Evolutionary conservation across 163 green algal genomes (phyloP), one percentile per base, ranked within the genome.

Genomic region (Chlamydomonas reinhardtii): DNA sequence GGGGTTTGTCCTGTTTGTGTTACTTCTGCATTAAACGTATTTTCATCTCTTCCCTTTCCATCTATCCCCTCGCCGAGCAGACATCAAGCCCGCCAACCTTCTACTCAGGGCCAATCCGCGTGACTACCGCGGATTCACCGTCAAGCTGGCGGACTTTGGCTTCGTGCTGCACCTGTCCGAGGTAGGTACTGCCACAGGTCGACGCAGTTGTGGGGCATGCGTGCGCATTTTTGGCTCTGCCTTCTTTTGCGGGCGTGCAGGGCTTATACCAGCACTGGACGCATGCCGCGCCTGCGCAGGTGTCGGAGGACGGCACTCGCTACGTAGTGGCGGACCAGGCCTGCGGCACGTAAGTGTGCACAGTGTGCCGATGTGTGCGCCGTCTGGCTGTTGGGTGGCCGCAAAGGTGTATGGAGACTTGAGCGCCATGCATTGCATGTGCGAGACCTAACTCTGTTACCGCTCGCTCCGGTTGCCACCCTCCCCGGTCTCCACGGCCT

Each of bases 31-130:
- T n/a, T n/a, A n/a, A n/a, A n/a, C n/a, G n/a, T n/a, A n/a, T n/a
- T n/a, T n/a, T n/a, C n/a, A n/a, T n/a, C n/a, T n/a, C n/a, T n/a
- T n/a, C n/a, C n/a, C n/a, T n/a, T 5, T 48, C 5, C 39, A 5
- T 8, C 39, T 48, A 8, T 48, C 5, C 39, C 39, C 8, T 5
- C 39, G 39, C 39, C 39, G 39, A n/a, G 43, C 77, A 84, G 77
- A 84, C 77, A 0, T 84, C 16, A 84, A 89, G 71, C 84, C 84
- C 66, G 84, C 76, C 70, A 89, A 89, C 84, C 69, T 89, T 43
- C 74, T 89, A 25, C 84, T 89, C 39, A 86, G 80, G 37, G 85
- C 84, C 37, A 74, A 34, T 66, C 70, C 84, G 12, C 70, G 74
- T 2, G 84, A 89, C 71, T 24, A 52, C 39, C 74, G 84, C 65